Percentiles rank a stretch among this genome's conserved stretches.
phyloP scores from a whole-genome alignment of 2,329 filamentous ascomycete genomes.

The Pseudopyricularia cyperi region DNA sequence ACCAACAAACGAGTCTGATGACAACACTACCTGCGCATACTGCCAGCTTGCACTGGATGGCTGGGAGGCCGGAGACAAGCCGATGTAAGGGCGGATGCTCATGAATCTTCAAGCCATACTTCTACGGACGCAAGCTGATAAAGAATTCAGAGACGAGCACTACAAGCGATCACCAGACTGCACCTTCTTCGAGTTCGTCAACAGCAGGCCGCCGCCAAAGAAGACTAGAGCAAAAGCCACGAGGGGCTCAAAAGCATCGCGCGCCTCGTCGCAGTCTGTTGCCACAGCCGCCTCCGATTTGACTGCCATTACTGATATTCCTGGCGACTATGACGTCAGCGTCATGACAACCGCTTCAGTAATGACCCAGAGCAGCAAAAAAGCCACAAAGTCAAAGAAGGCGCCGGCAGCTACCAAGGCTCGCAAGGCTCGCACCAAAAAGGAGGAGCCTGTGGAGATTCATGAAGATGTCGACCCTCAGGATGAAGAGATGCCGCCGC shows the following conservation, averaged over 20 bases:
- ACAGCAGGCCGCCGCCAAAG: slow-evolving; percentile 40
- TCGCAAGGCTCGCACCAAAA: slow-evolving; percentile 35
- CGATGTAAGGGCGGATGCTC: slow-evolving; percentile 42
- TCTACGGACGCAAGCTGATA: slow-evolving; percentile 3
- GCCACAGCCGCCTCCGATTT: slow-evolving; percentile 36
- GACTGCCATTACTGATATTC: slow-evolving; percentile 31
- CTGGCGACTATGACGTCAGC: slow-evolving; percentile 42
- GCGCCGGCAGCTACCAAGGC: slow-evolving; percentile 30
- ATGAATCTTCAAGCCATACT: not conserved
- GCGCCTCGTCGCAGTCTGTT: slow-evolving; percentile 46
- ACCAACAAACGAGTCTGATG: slow-evolving; percentile 67
- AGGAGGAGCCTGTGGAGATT: slow-evolving; percentile 38
- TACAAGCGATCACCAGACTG: slow-evolving; percentile 66
- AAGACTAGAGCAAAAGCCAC: slow-evolving; percentile 34
- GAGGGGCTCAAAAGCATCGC: slow-evolving; percentile 55
- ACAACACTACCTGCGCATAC: slow-evolving; percentile 84
- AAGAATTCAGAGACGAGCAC: slow-evolving; percentile 61
- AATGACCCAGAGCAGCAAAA: slow-evolving; percentile 40
- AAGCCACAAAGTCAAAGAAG: slow-evolving; percentile 41
- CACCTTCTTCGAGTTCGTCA: slow-evolving; percentile 64
- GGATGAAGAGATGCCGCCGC: slow-evolving; percentile 16
- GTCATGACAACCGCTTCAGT: slow-evolving; percentile 46
- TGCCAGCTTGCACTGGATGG: slow-evolving; percentile 83
- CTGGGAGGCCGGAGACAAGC: slow-evolving; percentile 89
- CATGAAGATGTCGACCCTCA: slow-evolving; percentile 20